Evolutionary conservation across 2,329 filamentous ascomycete genomes (phyloP).

Genomic region (Elsinoe fawcettii): DNA sequence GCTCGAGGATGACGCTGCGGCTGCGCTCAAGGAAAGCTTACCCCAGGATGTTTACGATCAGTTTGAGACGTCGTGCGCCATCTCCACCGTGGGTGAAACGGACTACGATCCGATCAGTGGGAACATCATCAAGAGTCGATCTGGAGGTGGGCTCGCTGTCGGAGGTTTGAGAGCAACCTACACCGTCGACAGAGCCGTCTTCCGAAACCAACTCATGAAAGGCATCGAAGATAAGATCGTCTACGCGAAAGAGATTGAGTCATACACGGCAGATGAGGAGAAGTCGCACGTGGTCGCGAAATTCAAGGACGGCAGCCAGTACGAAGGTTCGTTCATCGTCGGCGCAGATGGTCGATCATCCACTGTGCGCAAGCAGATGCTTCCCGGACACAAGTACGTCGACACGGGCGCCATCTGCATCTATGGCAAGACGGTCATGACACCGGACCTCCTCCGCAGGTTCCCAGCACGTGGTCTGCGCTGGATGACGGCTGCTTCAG

Average conservation of each 20-base stretch:
- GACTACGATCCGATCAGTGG: conserved; percentile 21
- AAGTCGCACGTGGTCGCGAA: conserved; percentile 17
- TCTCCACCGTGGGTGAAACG: conserved; percentile 19
- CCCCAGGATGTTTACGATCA: conserved; percentile 18
- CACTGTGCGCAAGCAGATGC: conserved; percentile 19
- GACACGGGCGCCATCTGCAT: conserved; percentile 22
- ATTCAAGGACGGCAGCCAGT: conserved; percentile 19
- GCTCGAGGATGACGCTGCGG: conserved; percentile 20
- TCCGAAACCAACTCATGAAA: conserved; percentile 20
- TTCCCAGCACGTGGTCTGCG: conserved; percentile 20
- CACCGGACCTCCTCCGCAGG: conserved; percentile 17
- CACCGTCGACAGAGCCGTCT: conserved; percentile 21
- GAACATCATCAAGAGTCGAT: conserved; percentile 18
- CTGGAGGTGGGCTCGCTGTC: conserved; percentile 17
- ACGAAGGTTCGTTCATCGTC: conserved; percentile 20
- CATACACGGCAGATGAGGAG: conserved; percentile 17
- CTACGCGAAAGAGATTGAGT: conserved; percentile 19
- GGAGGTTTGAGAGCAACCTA: conserved; percentile 15
- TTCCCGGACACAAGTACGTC: conserved; percentile 19
- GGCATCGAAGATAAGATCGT: conserved; percentile 21
- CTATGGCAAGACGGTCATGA: conserved; percentile 24
- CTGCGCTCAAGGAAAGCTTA: conserved; percentile 20
- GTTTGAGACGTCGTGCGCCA: conserved; percentile 20
- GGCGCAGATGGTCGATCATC: conserved; percentile 23
- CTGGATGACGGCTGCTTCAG: conserved; percentile 21